These are phyloP conservation scores for Aspergillus ochraceoroseus DNA, from an alignment of 2,329 filamentous ascomycete species.

Conservation along the genomic window DNA sequence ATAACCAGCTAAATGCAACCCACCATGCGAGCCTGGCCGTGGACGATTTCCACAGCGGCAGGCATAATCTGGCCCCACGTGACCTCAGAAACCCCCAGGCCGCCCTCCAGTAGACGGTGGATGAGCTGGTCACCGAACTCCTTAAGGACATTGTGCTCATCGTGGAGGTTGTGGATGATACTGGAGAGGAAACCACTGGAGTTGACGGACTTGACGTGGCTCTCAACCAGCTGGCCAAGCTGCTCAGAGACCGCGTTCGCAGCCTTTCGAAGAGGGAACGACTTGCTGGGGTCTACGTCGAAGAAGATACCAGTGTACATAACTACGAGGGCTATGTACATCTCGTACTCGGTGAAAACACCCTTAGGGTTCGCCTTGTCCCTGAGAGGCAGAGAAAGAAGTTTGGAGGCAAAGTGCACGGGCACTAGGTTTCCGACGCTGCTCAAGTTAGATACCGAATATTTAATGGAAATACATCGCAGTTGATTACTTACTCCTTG, in stretches of 20 bases:
- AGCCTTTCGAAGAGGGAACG: conserved; percentile 58
- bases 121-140: conserved; percentile 63
- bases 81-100: conserved; percentile 60
- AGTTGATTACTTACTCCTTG: conserved; percentile 44
- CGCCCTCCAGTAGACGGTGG: conserved; percentile 59
- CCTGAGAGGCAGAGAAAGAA: conserved; percentile 55
- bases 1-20: conserved; percentile 38
- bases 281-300: conserved; percentile 62
- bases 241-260: conserved; percentile 55
- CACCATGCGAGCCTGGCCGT: conserved; percentile 65
- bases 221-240: conserved; percentile 59
- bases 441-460: conserved; percentile 15
- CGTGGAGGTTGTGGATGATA: conserved; percentile 45
- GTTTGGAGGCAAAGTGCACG: conserved; percentile 52
- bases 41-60: conserved; percentile 61
- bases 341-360: conserved; percentile 54
- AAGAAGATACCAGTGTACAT: conserved; percentile 64
- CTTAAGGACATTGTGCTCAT: conserved; percentile 54
- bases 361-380: conserved; percentile 49
- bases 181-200: conserved; percentile 54
- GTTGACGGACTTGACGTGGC: conserved; percentile 59
- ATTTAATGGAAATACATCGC: not conserved
- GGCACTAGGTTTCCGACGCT: conserved; percentile 51
- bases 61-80: conserved; percentile 68
- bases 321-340: conserved; percentile 58